These are phyloP conservation scores for Saccharomyces jurei DNA, from an alignment of 805 yeast species.

Conservation along the genomic window DNA sequence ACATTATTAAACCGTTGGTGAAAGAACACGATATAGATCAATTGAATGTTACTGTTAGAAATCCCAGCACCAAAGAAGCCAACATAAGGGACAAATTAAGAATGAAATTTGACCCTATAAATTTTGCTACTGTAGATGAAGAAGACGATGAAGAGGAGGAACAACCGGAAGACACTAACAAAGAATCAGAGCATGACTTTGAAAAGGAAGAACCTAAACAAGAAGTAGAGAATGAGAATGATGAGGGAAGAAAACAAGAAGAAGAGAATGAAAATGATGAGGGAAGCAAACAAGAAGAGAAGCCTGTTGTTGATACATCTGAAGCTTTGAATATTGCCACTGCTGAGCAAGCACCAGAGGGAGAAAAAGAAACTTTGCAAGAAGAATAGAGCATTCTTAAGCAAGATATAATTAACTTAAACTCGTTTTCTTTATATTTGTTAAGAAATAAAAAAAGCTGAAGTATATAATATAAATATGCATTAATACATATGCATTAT, in stretches of 20 bases:
- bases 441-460: not conserved
- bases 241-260: slow-evolving; percentile 1
- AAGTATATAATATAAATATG: not conserved
- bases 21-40: slow-evolving; percentile 51
- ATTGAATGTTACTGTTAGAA: slow-evolving; percentile 47
- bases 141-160: slow-evolving; percentile 18
- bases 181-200: not conserved
- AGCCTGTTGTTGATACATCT: not conserved
- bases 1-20: slow-evolving; percentile 32
- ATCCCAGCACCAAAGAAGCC: slow-evolving; percentile 55
- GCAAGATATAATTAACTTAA: not conserved
- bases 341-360: not conserved
- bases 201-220: slow-evolving; percentile 1
- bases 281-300: not conserved
- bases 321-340: not conserved
- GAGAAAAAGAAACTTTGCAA: not conserved
- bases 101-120: slow-evolving; percentile 64
- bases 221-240: slow-evolving; percentile 1
- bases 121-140: slow-evolving; percentile 35
- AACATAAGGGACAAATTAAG: slow-evolving; percentile 49
- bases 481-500: not conserved
- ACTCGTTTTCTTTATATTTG: not conserved
- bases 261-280: not conserved
- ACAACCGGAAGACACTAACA: slow-evolving; percentile 1
- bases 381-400: not conserved